These are phyloP conservation scores for Mucuna pruriens DNA, from an alignment of 306 rosid species.

Conservation along the genomic window DNA sequence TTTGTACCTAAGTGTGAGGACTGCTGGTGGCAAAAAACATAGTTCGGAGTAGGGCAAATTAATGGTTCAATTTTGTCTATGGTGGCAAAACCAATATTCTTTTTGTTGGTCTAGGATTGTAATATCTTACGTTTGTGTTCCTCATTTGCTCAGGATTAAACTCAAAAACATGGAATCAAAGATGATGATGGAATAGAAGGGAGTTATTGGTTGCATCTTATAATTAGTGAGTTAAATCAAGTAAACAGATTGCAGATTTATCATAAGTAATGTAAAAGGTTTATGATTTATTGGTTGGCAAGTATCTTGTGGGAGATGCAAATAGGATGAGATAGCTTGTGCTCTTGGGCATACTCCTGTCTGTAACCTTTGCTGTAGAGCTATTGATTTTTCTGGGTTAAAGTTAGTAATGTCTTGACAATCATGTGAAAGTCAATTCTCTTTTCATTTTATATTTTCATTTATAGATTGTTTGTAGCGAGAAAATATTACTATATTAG, in stretches of 20 bases:
- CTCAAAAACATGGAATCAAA: conserved; percentile 74
- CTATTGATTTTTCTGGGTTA: background rate
- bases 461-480: background rate
- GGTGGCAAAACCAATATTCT: background rate
- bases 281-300: background rate
- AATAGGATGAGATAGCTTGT: background rate
- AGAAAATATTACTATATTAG: background rate
- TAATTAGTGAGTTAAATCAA: background rate
- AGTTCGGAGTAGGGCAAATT: conserved; percentile 71
- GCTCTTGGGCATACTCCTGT: background rate
- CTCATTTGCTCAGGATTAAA: conserved; percentile 69
- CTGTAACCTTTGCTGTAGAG: background rate
- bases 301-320: background rate
- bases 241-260: background rate
- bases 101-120: conserved; percentile 5
- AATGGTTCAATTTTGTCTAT: conserved; percentile 57
- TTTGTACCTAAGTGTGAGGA: conserved; percentile 68
- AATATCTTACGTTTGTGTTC: conserved; percentile 20
- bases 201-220: background rate
- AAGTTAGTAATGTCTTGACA: background rate
- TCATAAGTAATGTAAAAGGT: conserved; percentile 14
- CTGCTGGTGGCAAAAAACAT: conserved; percentile 76
- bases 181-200: background rate
- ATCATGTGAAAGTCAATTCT: background rate
- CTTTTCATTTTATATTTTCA: background rate